Conservation (phyloP, 257 asterid species). For the Cynanchum wilfordii region DNA sequence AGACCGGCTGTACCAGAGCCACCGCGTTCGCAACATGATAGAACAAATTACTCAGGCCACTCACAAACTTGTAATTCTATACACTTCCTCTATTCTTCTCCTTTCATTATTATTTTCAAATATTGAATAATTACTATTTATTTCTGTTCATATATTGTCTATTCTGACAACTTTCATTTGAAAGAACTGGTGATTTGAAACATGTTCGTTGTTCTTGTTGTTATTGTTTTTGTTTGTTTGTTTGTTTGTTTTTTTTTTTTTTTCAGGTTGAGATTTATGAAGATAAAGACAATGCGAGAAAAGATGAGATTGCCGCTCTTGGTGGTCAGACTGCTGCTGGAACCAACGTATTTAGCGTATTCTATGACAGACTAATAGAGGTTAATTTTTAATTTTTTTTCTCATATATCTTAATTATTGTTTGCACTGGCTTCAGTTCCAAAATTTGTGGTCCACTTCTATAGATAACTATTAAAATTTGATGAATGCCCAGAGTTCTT, state of each 20-base stretch:
- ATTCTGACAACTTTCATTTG: slow-evolving; percentile 3
- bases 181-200: not conserved
- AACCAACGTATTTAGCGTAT: slow-evolving; percentile 83
- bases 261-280: slow-evolving; percentile 74
- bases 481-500: not conserved
- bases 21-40: slow-evolving; percentile 85
- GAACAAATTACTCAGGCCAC: slow-evolving; percentile 68
- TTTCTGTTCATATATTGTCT: not conserved
- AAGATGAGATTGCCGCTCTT: slow-evolving; percentile 95
- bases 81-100: not conserved
- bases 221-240: too few relatives aligned
- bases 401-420: not conserved
- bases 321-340: slow-evolving; percentile 88
- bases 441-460: not conserved
- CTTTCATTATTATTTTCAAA: not conserved
- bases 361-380: slow-evolving; percentile 91
- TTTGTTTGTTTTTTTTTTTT: too few relatives aligned
- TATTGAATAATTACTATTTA: not conserved
- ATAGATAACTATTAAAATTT: not conserved
- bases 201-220: not conserved
- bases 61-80: slow-evolving; percentile 50
- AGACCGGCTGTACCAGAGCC: slow-evolving; percentile 89
- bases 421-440: not conserved
- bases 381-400: slow-evolving; percentile 20
- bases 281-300: slow-evolving; percentile 76